These are phyloP conservation scores for Dendrobium officinale DNA, from an alignment of 106 monocot species.

Conservation along the genomic window DNA sequence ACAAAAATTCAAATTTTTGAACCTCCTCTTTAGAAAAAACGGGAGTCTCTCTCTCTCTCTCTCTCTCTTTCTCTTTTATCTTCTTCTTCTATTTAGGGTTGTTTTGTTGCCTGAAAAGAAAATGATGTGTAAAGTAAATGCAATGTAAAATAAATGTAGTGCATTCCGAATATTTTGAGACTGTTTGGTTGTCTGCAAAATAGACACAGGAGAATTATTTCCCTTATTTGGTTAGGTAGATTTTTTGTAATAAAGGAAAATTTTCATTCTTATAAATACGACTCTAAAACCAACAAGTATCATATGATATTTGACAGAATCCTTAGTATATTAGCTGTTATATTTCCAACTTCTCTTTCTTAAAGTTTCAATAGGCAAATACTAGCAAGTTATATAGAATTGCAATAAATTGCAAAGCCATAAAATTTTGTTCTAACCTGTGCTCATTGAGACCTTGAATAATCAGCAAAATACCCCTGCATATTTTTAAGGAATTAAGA, in stretches of 20 bases:
- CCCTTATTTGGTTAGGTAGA: too few species aligned
- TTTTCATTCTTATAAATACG: background rate
- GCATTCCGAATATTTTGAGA: too few species aligned
- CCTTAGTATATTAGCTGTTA: background rate
- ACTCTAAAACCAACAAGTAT: background rate
- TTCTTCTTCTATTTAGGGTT: too few species aligned
- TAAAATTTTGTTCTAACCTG: constrained; percentile 32
- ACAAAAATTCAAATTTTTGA: too few species aligned
- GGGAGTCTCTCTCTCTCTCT: too few species aligned
- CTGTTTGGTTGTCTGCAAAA: too few species aligned
- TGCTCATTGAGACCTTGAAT: constrained; percentile 97
- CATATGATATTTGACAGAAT: background rate
- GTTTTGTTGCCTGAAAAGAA: too few species aligned
- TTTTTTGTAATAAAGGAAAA: background rate
- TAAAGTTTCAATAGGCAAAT: background rate
- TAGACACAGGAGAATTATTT: too few species aligned
- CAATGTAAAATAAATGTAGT: too few species aligned
- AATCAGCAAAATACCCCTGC: constrained; percentile 76
- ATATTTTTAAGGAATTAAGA: constrained; percentile 4
- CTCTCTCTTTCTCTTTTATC: too few species aligned
- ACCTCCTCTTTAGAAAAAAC: too few species aligned
- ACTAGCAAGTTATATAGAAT: background rate
- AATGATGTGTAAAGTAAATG: too few species aligned
- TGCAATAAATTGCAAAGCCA: background rate
- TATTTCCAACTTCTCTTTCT: background rate